Evolutionary conservation across 345 rosid genomes (phyloP).

Genomic region (Streptanthus diversifolius): DNA sequence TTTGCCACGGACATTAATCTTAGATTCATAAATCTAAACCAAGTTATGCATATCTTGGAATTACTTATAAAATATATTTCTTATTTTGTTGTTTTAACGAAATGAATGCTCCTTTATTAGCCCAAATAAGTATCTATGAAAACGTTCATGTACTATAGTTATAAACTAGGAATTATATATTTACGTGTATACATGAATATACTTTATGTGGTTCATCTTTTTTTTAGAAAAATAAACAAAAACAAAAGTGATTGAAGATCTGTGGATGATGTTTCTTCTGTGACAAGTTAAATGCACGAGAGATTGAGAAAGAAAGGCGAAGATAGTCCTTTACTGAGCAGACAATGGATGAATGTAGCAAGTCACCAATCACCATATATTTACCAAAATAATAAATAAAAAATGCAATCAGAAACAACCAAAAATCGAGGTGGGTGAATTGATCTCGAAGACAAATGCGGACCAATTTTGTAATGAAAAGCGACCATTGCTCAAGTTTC

Average conservation of each 20-base stretch:
- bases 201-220: slow-evolving; percentile 10
- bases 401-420: slow-evolving; percentile 18
- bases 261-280: slow-evolving; percentile 28
- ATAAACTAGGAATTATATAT: background rate
- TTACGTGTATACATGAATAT: background rate
- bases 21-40: background rate
- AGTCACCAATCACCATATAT: slow-evolving; percentile 26
- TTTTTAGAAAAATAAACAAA: background rate
- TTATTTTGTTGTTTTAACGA: background rate
- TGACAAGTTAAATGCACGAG: slow-evolving; percentile 33
- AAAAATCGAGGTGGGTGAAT: slow-evolving; percentile 19
- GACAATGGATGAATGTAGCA: slow-evolving; percentile 27
- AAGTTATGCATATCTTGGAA: slow-evolving; percentile 11
- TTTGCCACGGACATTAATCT: background rate
- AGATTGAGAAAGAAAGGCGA: slow-evolving; percentile 10
- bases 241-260: slow-evolving; percentile 6
- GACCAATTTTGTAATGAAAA: background rate
- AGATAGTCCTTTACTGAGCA: slow-evolving; percentile 26
- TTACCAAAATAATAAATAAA: slow-evolving; percentile 7
- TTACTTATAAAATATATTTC: background rate
- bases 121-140: background rate
- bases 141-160: no score
- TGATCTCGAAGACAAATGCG: slow-evolving; percentile 5
- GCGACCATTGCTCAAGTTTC: background rate
- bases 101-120: background rate